A percentile compares a stretch with the other conserved stretches of the same genome.
Conservation (phyloP, 148 eudicot species). For the Chenopodium formosanum region DNA sequence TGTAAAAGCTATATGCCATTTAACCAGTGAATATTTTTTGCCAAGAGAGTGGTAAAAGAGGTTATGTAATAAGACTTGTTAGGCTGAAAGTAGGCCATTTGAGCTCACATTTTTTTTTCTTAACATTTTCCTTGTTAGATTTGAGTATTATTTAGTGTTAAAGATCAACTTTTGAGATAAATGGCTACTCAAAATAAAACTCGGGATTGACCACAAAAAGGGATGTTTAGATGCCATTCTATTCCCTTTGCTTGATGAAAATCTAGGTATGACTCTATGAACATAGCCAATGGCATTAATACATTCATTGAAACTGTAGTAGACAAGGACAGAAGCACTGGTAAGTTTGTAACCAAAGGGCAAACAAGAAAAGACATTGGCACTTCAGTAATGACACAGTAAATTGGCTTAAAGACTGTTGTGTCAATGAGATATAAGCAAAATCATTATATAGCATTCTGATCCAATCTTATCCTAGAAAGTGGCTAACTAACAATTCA, state of each 20-base stretch:
- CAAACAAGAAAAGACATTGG: neutral
- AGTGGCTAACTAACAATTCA: neutral
- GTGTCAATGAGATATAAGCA: too few relatives aligned
- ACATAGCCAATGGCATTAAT: too few relatives aligned
- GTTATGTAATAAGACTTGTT: neutral
- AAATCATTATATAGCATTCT: neutral
- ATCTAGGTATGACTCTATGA: too few relatives aligned
- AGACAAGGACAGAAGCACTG: neutral
- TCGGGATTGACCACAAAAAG: too few relatives aligned
- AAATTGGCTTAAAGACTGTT: neutral
- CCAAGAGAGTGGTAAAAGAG: neutral
- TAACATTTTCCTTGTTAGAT: neutral
- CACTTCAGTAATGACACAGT: neutral
- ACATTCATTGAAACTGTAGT: too few relatives aligned
- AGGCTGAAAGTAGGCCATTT: neutral
- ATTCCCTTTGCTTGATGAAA: too few relatives aligned
- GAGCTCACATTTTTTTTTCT: too few relatives aligned
- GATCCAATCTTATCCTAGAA: neutral
- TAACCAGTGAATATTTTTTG: neutral
- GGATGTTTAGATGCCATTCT: too few relatives aligned
- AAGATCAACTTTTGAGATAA: neutral
- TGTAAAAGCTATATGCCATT: neutral
- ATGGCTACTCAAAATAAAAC: too few relatives aligned
- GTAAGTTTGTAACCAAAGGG: neutral
- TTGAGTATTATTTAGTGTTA: too few relatives aligned